Base-by-base conservation (phyloP, 2,329 filamentous ascomycete species). In the Pyrenophora teres region DNA sequence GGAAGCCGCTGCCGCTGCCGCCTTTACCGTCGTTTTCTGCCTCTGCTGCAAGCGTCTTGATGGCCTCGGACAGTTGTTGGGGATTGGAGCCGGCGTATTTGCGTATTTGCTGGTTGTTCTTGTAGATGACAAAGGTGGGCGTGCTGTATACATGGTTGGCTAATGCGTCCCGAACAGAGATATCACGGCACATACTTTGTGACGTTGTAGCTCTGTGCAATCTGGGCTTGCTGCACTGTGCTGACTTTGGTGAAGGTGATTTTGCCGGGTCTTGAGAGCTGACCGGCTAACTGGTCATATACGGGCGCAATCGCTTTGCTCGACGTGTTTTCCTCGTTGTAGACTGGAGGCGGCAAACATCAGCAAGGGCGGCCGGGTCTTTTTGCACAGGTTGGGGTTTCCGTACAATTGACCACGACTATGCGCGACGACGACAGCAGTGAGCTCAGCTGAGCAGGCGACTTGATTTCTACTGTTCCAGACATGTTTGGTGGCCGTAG, bases 191-290 rank as follows among this genome's bases (percentile, higher is more conserved):
- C 82, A 63, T 76, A 86, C 75, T 84, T 83, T 16, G 85, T 86
- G 68, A 97, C 81, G 59, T 80, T 79, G 77, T 96, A 94, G 61
- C 86, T 84, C 54, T 83, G 71, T 13, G 89, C 85, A 57, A 97
- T 84, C 32, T 90, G 85, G 66, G 85, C 80, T 71, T 94, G 88
- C 43, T 81, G 75, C 63, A 96, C 91, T 54, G 85, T 88, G 79
- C 97, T 87, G 77, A 97, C 83, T 78, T 94, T 96, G 72, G 86
- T 85, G 73, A 97, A 97, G 30, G 87, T 89, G 64, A 96, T 87
- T 59, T 83, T 79, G 62, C 87, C 85, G 13, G 87, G 83, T 44
- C 86, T 83, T 15, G 90, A 88, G 39, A 96, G 82, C 56, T 86
- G 81, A 38, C 76, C 71, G 27, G 92, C 86, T 41, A 97, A 83